Evolutionary conservation across 169 alveolate genomes (phyloP).

Genomic region (Cryptosporidium felis): DNA sequence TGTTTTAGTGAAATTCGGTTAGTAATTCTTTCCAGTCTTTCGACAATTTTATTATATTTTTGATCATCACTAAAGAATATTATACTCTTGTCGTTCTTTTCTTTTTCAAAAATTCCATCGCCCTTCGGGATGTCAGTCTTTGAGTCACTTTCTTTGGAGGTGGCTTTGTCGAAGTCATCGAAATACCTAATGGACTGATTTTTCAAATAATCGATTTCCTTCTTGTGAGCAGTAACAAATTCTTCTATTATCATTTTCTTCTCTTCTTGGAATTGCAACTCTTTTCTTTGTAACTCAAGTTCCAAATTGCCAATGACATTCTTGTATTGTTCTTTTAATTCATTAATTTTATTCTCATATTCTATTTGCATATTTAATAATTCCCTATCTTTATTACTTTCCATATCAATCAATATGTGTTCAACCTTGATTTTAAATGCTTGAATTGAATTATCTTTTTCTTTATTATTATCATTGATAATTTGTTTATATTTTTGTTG

Average conservation of each 20-base stretch:
- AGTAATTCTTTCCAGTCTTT: conserved; percentile 45
- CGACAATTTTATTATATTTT: conserved; percentile 28
- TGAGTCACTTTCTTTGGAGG: neutral
- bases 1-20: conserved; percentile 23
- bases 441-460: conserved; percentile 49
- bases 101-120: neutral
- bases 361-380: conserved; percentile 46
- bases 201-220: conserved; percentile 24
- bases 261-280: conserved; percentile 43
- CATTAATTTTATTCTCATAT: conserved; percentile 51
- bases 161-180: neutral
- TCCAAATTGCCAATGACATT: conserved; percentile 23
- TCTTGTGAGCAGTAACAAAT: conserved; percentile 43
- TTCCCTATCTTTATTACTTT: conserved; percentile 62
- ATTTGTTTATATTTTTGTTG: conserved; percentile 69
- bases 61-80: neutral
- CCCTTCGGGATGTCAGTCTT: neutral
- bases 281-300: conserved; percentile 54
- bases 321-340: conserved; percentile 54
- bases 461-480: conserved; percentile 48
- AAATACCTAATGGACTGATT: neutral
- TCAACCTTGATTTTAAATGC: conserved; percentile 61
- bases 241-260: conserved; percentile 50
- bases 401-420: conserved; percentile 62
- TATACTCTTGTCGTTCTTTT: neutral